Conservation (phyloP, 306 rosid species). For the Astragalus membranaceus region DNA sequence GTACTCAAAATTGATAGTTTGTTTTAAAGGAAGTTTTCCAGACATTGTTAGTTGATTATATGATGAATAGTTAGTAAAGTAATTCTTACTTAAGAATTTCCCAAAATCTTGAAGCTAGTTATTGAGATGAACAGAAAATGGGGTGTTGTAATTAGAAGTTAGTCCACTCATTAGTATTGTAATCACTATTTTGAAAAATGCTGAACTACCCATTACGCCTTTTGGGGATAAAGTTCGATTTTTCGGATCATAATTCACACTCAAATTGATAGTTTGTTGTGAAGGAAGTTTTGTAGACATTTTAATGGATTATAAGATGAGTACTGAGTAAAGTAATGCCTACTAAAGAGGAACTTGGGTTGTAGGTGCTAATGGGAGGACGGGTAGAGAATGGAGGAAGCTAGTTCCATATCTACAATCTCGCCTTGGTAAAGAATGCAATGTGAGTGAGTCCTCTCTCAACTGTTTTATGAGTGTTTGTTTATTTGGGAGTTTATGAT, state of each 20-base stretch:
- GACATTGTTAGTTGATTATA: not conserved
- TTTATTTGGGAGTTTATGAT: not conserved
- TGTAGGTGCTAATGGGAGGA: constrained; percentile 89
- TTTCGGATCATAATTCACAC: not conserved
- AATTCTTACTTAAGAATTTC: not conserved
- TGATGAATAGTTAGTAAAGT: not conserved
- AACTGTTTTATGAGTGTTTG: not conserved
- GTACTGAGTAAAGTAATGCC: not conserved
- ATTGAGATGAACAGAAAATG: constrained; percentile 5
- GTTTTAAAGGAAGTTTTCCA: not conserved
- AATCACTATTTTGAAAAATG: not conserved
- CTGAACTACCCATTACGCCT: not conserved
- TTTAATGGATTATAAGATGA: not conserved
- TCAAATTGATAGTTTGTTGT: not conserved
- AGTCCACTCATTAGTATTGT: not conserved
- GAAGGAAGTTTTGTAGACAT: not conserved
- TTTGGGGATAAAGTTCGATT: not conserved
- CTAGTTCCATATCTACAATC: constrained; percentile 74
- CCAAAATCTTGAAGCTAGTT: not conserved
- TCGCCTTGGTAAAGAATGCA: constrained; percentile 69
- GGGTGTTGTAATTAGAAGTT: constrained; percentile 7
- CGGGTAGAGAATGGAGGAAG: constrained; percentile 86
- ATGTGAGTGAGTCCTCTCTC: constrained; percentile 44
- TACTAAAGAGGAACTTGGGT: constrained; percentile 8
- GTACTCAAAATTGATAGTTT: not conserved